phyloP scores from a whole-genome alignment of 2,329 filamentous ascomycete genomes.

The Ceratocystis lukuohia region DNA sequence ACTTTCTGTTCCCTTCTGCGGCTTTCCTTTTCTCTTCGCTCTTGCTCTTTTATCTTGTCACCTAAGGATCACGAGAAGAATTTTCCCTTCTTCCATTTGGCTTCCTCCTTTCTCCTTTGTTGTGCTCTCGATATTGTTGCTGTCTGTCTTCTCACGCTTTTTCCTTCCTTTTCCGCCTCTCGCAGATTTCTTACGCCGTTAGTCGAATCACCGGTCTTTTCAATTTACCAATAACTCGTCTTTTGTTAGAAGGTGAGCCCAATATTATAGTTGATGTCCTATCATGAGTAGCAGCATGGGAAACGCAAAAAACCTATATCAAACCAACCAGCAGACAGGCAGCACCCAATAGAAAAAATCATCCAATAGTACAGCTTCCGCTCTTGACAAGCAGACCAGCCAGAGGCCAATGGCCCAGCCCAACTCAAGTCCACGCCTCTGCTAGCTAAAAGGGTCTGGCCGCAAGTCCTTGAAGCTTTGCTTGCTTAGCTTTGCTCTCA shows the following conservation, averaged over 20 bases:
- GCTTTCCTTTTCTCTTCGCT: not conserved
- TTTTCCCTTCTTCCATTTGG: not conserved
- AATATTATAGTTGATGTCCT: not conserved
- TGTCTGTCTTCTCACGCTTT: not conserved
- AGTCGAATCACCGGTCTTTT: not conserved
- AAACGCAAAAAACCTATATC: too few species aligned
- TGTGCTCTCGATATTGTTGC: not conserved
- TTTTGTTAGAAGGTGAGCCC: not conserved
- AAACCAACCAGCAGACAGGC: too few species aligned
- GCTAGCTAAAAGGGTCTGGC: too few species aligned
- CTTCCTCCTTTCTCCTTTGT: not conserved
- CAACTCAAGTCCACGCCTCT: too few species aligned
- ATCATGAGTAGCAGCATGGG: too few species aligned
- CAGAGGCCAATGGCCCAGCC: not conserved
- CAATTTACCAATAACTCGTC: not conserved
- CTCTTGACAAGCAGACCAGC: not conserved
- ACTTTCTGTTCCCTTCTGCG: conserved; percentile 2
- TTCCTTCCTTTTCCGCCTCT: not conserved
- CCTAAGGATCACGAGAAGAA: conserved; percentile 5
- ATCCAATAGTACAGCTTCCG: too few species aligned
- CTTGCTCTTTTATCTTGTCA: conserved; percentile 9
- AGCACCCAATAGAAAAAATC: too few species aligned
- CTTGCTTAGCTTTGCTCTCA: too few species aligned
- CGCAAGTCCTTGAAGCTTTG: too few species aligned
- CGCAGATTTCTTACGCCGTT: not conserved